phyloP scores from a whole-genome alignment of 768 basidiomycete genomes.

The Cystobasidium tubakii region DNA sequence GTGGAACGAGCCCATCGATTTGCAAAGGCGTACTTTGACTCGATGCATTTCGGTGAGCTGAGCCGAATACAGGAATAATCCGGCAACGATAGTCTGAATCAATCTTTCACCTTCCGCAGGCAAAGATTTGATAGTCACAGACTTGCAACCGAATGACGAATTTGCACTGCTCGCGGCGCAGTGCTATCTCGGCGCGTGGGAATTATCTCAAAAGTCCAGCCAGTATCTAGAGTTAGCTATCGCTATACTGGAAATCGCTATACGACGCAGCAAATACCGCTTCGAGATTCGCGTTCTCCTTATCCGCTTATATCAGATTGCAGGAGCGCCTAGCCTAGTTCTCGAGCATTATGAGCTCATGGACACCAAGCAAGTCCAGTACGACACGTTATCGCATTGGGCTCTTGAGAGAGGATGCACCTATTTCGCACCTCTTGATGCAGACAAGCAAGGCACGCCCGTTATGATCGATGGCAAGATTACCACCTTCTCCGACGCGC shows the following conservation, averaged over 20 bases:
- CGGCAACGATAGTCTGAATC: not conserved
- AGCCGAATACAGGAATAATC: not conserved
- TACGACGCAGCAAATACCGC: slow-evolving; percentile 67
- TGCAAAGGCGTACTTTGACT: slow-evolving; percentile 61
- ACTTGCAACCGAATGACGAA: slow-evolving; percentile 83
- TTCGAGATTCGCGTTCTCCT: slow-evolving; percentile 72
- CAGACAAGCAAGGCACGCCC: slow-evolving; percentile 69
- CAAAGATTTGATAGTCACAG: slow-evolving; percentile 61
- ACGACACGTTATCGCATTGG: slow-evolving; percentile 81
- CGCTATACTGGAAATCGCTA: slow-evolving; percentile 65
- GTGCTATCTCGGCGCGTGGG: slow-evolving; percentile 54
- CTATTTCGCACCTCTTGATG: slow-evolving; percentile 74
- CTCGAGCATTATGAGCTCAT: slow-evolving; percentile 72
- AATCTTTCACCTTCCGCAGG: slow-evolving; percentile 47
- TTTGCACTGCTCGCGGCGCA: slow-evolving; percentile 69
- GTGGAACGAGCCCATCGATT: slow-evolving; percentile 56
- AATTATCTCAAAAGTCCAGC: slow-evolving; percentile 39
- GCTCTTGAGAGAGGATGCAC: slow-evolving; percentile 69
- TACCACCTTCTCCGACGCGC: slow-evolving; percentile 61
- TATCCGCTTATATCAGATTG: slow-evolving; percentile 71
- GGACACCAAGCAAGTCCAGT: slow-evolving; percentile 76
- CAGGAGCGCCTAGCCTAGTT: slow-evolving; percentile 65
- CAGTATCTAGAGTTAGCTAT: slow-evolving; percentile 61
- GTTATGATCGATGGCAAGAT: slow-evolving; percentile 50
- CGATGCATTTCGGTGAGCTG: slow-evolving; percentile 57